phyloP scores from a whole-genome alignment of 345 rosid species.

The Cardamine resedifolia region DNA sequence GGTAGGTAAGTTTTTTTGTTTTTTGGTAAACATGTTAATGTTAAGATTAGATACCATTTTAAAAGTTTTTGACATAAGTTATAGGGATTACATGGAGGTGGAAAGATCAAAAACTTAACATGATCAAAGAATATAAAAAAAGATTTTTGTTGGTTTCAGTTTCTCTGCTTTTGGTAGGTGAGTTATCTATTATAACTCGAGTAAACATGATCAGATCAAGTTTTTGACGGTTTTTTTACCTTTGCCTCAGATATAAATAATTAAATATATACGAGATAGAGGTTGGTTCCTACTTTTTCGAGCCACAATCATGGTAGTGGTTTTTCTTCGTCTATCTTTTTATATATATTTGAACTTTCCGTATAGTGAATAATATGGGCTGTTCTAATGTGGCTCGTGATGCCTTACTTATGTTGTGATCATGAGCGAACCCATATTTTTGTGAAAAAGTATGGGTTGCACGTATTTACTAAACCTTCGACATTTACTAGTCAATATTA shows the following conservation, averaged over 20 bases:
- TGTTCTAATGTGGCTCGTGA: neutral
- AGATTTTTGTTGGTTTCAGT: no score
- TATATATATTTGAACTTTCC: neutral
- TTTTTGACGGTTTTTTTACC: neutral
- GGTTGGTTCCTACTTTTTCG: neutral
- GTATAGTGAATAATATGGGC: neutral
- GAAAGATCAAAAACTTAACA: no score
- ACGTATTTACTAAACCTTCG: neutral
- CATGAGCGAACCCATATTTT: neutral
- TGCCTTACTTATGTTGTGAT: neutral
- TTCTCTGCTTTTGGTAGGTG: neutral
- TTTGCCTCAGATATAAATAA: no score
- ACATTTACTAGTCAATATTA: neutral
- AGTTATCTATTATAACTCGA: neutral
- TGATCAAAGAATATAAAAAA: no score
- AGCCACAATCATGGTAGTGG: neutral
- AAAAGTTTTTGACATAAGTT: no score
- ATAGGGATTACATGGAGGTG: no score
- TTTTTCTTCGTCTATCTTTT: neutral
- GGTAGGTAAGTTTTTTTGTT: no score
- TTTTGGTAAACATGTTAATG: no score
- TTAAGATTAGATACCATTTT: no score
- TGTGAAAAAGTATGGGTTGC: neutral
- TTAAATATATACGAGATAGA: neutral
- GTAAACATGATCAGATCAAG: neutral